These are phyloP conservation scores for Toxicodendron radicans DNA, from an alignment of 345 rosid species.

Conservation along the genomic window DNA sequence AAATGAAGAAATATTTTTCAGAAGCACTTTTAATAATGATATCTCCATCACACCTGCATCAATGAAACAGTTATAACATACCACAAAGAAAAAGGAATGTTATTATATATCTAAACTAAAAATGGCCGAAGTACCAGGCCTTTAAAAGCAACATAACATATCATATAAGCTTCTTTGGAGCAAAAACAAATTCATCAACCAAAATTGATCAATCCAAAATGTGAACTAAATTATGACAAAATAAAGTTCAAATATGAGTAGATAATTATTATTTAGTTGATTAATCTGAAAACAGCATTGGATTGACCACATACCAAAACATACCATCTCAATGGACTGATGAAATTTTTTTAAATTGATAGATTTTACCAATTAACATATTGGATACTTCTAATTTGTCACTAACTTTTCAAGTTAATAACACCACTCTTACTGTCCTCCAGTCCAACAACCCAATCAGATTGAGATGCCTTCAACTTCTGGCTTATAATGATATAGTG, in stretches of 20 bases:
- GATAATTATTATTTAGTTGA: background rate
- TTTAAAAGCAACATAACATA: background rate
- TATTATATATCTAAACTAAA: background rate
- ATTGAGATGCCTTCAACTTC: background rate
- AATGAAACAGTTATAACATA: conserved; percentile 6
- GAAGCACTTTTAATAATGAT: conserved; percentile 64
- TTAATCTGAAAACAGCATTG: background rate
- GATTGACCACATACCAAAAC: background rate
- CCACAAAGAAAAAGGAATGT: conserved; percentile 15
- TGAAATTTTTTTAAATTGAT: background rate
- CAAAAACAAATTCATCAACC: conserved; percentile 2
- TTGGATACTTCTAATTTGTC: background rate
- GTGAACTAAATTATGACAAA: background rate
- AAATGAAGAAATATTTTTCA: conserved; percentile 63
- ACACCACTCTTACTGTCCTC: background rate
- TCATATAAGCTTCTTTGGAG: background rate
- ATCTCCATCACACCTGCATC: conserved; percentile 77
- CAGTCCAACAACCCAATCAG: background rate
- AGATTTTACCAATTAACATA: background rate
- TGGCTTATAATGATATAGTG: too few relatives aligned
- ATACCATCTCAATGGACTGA: background rate
- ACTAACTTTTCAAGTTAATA: background rate
- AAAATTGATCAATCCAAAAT: background rate
- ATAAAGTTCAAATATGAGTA: background rate
- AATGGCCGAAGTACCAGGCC: background rate